phyloP scores from a whole-genome alignment of 225 moss, liverwort and hornwort genomes.

The Marchantia polymorpha region DNA sequence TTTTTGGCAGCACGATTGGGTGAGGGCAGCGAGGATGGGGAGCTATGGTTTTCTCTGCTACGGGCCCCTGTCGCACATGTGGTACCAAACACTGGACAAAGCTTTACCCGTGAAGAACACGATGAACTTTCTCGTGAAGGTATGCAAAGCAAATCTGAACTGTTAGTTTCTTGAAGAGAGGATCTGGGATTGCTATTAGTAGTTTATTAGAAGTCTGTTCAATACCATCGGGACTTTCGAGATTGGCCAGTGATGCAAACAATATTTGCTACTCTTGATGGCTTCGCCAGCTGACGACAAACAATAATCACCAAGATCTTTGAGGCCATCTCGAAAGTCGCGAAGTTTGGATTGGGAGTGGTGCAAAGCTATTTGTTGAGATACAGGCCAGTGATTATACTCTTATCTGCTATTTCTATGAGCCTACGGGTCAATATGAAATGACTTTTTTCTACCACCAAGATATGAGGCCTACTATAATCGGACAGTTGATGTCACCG shows the following conservation, averaged over 20 bases:
- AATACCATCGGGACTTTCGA: no score
- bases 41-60: constrained; percentile 87
- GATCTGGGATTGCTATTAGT: neutral
- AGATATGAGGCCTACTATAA: neutral
- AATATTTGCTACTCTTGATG: constrained; percentile 47
- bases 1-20: constrained; percentile 78
- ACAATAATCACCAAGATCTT: constrained; percentile 37
- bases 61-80: constrained; percentile 79
- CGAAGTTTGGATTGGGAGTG: neutral
- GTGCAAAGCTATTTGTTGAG: neutral
- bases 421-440: neutral
- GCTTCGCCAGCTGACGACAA: constrained; percentile 30
- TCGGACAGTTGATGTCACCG: no score
- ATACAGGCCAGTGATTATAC: neutral
- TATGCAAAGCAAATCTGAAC: neutral
- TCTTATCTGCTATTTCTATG: no score
- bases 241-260: constrained; percentile 32
- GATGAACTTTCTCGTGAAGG: constrained; percentile 73
- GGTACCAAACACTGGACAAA: constrained; percentile 80
- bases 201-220: no score
- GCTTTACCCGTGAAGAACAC: constrained; percentile 60
- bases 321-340: constrained; percentile 15
- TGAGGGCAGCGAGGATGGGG: constrained; percentile 76
- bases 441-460: neutral
- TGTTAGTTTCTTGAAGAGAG: neutral